Evolutionary conservation across 2,329 filamentous ascomycete genomes (phyloP).

Genomic region (Fusarium annulatum): DNA sequence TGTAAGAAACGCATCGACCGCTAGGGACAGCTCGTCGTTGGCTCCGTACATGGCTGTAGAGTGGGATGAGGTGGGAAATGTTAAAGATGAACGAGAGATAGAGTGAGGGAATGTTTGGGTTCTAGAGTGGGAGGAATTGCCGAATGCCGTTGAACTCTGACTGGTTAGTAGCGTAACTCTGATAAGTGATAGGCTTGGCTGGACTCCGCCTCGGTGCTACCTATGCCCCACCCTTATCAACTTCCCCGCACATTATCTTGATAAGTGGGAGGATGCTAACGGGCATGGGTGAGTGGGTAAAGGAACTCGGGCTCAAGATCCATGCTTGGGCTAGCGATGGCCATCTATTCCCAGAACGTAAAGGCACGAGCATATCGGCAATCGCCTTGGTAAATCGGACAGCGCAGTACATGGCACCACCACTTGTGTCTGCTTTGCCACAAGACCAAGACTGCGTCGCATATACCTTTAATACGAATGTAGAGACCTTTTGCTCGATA

Average conservation of each 20-base stretch:
- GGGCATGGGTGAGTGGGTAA: neutral
- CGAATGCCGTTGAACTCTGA: neutral
- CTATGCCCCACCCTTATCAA: slow-evolving; percentile 4
- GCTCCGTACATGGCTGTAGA: slow-evolving; percentile 13
- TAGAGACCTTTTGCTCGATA: neutral
- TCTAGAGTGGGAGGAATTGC: slow-evolving; percentile 15
- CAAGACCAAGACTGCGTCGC: neutral
- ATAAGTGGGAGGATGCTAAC: slow-evolving; percentile 4
- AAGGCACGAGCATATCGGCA: neutral
- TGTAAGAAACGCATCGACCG: slow-evolving; percentile 12
- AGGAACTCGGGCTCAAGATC: neutral
- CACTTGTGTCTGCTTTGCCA: neutral
- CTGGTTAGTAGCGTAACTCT: neutral
- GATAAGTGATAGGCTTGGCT: slow-evolving; percentile 1
- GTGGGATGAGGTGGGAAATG: slow-evolving; percentile 18
- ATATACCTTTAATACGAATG: neutral
- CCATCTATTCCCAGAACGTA: neutral
- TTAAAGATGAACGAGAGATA: slow-evolving; percentile 7
- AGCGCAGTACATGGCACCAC: neutral
- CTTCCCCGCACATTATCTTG: slow-evolving; percentile 9
- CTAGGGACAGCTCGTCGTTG: slow-evolving; percentile 11
- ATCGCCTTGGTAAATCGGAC: neutral
- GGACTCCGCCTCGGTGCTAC: neutral
- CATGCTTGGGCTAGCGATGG: neutral
- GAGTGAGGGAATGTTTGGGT: neutral